These are phyloP conservation scores for Tuber magnatum DNA, from an alignment of 495 filamentous ascomycete genomes.

Conservation along the genomic window DNA sequence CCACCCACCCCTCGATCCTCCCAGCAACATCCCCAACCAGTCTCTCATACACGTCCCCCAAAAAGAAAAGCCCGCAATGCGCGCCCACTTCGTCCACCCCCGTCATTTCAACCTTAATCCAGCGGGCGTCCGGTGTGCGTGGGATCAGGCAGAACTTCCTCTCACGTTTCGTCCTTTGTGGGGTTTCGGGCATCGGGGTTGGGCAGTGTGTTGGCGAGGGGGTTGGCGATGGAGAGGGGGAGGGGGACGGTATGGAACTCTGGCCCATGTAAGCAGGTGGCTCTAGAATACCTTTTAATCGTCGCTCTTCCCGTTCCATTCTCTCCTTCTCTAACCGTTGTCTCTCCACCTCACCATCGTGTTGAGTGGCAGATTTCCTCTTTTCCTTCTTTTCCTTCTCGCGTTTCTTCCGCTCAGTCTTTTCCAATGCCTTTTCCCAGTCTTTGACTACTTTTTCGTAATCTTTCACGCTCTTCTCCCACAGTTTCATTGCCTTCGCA, in stretches of 20 bases:
- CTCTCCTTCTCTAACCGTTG: neutral
- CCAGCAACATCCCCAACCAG: conserved; percentile 68
- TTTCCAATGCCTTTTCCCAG: conserved; percentile 48
- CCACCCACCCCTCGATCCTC: conserved; percentile 66
- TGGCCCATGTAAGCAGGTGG: neutral
- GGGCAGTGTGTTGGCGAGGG: neutral
- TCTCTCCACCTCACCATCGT: neutral
- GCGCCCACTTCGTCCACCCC: conserved; percentile 78
- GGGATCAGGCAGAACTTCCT: conserved; percentile 77
- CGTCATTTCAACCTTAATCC: conserved; percentile 71
- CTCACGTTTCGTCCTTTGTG: conserved; percentile 47
- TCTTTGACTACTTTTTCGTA: conserved; percentile 56
- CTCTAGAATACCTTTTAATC: neutral
- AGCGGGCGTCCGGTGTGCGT: conserved; percentile 54
- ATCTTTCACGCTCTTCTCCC: conserved; percentile 57
- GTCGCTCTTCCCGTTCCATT: neutral
- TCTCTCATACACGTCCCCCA: conserved; percentile 61
- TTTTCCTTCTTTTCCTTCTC: conserved; percentile 47
- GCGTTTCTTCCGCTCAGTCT: conserved; percentile 51
- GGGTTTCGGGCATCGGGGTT: neutral
- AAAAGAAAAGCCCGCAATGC: conserved; percentile 75
- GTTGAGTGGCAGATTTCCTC: conserved; percentile 15
- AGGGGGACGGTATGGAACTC: neutral
- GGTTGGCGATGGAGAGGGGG: conserved; percentile 4
- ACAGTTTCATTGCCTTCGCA: conserved; percentile 49